These are phyloP conservation scores for Fusarium poae DNA, from an alignment of 2,329 filamentous ascomycete species.

Conservation along the genomic window DNA sequence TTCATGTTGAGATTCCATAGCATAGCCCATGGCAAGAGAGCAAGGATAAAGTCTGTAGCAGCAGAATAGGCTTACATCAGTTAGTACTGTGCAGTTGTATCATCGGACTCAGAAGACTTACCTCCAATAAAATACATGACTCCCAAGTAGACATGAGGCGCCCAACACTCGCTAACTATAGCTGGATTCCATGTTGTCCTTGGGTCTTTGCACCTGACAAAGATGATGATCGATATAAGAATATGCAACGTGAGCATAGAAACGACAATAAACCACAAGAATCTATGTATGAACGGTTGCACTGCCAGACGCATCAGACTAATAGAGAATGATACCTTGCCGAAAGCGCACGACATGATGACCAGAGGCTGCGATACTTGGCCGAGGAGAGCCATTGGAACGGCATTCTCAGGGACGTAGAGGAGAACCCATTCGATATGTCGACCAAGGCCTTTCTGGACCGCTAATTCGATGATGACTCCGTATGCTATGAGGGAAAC, in stretches of 20 bases:
- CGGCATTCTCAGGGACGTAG: slow-evolving; percentile 17
- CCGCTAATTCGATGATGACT: slow-evolving; percentile 29
- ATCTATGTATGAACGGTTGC: slow-evolving; percentile 23
- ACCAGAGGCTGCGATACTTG: slow-evolving; percentile 36
- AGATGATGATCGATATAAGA: slow-evolving; percentile 27
- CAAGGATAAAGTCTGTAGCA: slow-evolving; percentile 35
- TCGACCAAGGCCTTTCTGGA: slow-evolving; percentile 32
- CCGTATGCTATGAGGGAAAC: slow-evolving; percentile 31
- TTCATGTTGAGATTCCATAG: slow-evolving; percentile 41
- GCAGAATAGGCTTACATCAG: slow-evolving; percentile 25
- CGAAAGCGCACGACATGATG: slow-evolving; percentile 34
- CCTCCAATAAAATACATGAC: slow-evolving; percentile 37
- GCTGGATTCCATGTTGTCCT: slow-evolving; percentile 35
- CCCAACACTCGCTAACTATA: slow-evolving; percentile 35
- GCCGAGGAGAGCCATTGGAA: slow-evolving; percentile 23
- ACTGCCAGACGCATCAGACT: slow-evolving; percentile 36
- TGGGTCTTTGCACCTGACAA: slow-evolving; percentile 32
- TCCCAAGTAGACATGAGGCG: slow-evolving; percentile 28
- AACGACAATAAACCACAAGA: slow-evolving; percentile 33
- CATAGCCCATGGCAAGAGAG: slow-evolving; percentile 34
- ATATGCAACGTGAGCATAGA: slow-evolving; percentile 31
- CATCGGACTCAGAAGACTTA: rapidly evolving
- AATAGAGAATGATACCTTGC: slow-evolving; percentile 37
- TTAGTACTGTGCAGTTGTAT: rapidly evolving
- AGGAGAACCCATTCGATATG: slow-evolving; percentile 28